Base-by-base conservation (phyloP, 768 basidiomycete genomes). In the Suillus hirtellus region DNA sequence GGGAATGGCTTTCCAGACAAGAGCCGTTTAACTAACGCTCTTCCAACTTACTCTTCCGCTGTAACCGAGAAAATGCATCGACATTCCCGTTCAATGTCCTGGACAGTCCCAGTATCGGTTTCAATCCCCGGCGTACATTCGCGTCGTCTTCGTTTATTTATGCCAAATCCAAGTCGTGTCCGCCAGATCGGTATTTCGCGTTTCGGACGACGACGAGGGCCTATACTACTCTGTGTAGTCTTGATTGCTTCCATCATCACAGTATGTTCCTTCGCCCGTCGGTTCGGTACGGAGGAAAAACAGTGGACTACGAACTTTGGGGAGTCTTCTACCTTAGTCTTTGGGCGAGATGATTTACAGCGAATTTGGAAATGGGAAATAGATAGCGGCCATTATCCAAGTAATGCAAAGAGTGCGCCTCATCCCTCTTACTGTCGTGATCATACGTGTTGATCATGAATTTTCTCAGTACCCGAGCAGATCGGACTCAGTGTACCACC, bases 321-420 rank as follows among this genome's bases (percentile, higher is more conserved):
- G 46, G 86, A 89, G 53, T 80, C 86, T 17, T 79, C 89, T 31
- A 93, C 93, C 10, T 82, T 95, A 35, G 85, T 95, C 42, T 94
- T 85, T 70, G 80, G 81, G 62, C 81, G 88, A 55, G 86, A 90
- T 63, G 95, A 98, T 71, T 73, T 97, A 47, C 92, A 90, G 70
- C 83, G 89, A 62, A 92, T 99, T 75, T 99, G 96, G 96, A 81
- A 88, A 64, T 99, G 95, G 95, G 96, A 99, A 77, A 84, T 99
- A 62, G 80, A 86, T 38, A 92, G 93, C 66, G 97, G 97, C 1
- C 95, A 97, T 77, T 95, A 95, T 80, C 96, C 96, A 10, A 95
- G 92, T 76, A 82, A 85, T 60, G 82, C 85, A 62, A 81, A 82
- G 69, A 84, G 95, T 94, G 76, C 71, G 92, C 82, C 61, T 53